Evolutionary conservation across 192 early-diverging fungal genomes (phyloP).

Genomic region (Phlyctochytrium arcticum): DNA sequence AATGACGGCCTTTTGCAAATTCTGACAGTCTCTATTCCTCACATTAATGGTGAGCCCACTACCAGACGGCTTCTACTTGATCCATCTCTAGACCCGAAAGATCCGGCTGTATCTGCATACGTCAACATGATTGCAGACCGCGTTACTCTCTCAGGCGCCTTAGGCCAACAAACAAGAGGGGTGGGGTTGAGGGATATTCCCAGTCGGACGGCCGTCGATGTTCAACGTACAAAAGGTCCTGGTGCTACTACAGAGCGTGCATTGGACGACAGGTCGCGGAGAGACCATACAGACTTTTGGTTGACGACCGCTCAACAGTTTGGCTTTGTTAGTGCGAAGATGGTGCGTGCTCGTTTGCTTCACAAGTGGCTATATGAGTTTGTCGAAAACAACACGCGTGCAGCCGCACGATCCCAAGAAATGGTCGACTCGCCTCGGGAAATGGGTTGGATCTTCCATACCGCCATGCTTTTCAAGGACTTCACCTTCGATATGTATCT

Average conservation of each 20-base stretch:
- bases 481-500: slow-evolving; percentile 39
- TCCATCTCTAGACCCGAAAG: slow-evolving; percentile 29
- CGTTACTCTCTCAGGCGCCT: neutral
- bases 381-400: neutral
- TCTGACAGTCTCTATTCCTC: slow-evolving; percentile 39
- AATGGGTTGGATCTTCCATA: slow-evolving; percentile 14
- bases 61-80: slow-evolving; percentile 46
- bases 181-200: neutral
- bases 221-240: neutral
- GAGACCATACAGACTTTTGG: neutral
- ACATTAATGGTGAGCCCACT: slow-evolving; percentile 35
- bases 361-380: slow-evolving; percentile 36
- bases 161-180: neutral
- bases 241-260: neutral
- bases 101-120: slow-evolving; percentile 40
- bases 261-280: neutral
- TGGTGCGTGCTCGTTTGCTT: slow-evolving; percentile 19
- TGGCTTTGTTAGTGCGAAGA: slow-evolving; percentile 33
- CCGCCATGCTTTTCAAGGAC: slow-evolving; percentile 18
- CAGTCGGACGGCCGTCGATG: neutral
- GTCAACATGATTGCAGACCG: slow-evolving; percentile 21
- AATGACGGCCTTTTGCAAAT: slow-evolving; percentile 37
- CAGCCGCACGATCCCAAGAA: neutral
- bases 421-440: slow-evolving; percentile 2
- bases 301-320: slow-evolving; percentile 26